Percentiles rank a stretch among this genome's conserved stretches.
phyloP scores from a whole-genome alignment of 169 alveolate genomes.

The Neospora caninum region DNA sequence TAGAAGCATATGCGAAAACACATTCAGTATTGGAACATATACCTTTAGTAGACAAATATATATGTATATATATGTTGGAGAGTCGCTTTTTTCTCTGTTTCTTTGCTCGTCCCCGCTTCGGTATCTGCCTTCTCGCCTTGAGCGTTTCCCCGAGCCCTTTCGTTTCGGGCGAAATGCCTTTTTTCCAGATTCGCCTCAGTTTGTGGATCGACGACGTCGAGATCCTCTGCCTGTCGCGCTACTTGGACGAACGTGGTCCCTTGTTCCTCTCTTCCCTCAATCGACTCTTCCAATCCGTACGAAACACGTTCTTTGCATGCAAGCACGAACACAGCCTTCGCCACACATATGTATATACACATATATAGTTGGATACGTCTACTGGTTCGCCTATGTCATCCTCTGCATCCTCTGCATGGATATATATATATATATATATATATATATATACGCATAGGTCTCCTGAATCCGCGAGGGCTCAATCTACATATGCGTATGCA shows the following conservation, averaged over 20 bases:
- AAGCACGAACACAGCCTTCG: neutral
- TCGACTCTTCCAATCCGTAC: neutral
- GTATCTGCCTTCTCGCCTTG: no score
- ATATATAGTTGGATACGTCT: neutral
- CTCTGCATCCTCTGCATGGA: neutral
- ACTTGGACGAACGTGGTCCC: neutral
- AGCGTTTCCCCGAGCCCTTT: no score
- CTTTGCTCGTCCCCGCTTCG: no score
- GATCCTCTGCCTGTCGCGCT: neutral
- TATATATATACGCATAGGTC: neutral
- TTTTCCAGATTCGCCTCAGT: neutral
- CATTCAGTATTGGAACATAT: no score
- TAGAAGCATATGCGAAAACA: no score
- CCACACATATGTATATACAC: neutral
- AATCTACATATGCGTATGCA: no score
- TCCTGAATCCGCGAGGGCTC: neutral
- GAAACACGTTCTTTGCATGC: neutral
- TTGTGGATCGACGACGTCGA: constrained; percentile 14
- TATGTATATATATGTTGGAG: no score
- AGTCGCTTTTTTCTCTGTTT: no score
- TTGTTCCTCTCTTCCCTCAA: neutral
- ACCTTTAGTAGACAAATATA: no score
- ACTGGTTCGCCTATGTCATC: neutral
- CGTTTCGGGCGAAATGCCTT: neutral
- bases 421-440: constrained; percentile 7